Conservation (phyloP, 106 monocot genomes). For the Ottelia alismoides region DNA sequence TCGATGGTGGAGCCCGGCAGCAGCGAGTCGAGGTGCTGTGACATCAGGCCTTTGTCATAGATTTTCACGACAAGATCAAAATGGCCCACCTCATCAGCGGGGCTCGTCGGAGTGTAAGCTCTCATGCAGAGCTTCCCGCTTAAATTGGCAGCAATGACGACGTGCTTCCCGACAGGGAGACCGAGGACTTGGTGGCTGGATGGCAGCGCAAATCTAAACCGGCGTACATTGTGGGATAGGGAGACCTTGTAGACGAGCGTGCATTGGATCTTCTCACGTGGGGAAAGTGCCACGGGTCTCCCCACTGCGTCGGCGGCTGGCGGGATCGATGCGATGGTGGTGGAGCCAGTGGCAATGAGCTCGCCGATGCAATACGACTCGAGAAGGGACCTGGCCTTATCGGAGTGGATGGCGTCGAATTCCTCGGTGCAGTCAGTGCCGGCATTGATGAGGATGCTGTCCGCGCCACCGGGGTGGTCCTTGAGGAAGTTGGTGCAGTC, state of each 20-base stretch:
- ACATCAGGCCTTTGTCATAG: conserved; percentile 82
- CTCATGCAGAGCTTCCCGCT: conserved; percentile 79
- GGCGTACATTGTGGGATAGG: conserved; percentile 50
- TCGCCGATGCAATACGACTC: conserved; percentile 79
- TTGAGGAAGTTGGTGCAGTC: conserved; percentile 90
- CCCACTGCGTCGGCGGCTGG: conserved; percentile 5
- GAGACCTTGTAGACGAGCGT: conserved; percentile 41
- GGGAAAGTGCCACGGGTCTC: conserved; percentile 24
- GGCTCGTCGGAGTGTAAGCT: conserved; percentile 87
- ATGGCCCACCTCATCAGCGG: conserved; percentile 51
- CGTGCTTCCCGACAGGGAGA: conserved; percentile 76
- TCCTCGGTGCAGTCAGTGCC: conserved; percentile 93
- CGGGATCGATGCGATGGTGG: conserved; percentile 35
- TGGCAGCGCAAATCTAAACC: conserved; percentile 77
- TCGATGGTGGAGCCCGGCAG: conserved; percentile 37
- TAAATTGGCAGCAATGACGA: conserved; percentile 58
- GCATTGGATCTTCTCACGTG: conserved; percentile 57
- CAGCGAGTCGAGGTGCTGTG: conserved; percentile 70
- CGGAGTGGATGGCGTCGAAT: conserved; percentile 95
- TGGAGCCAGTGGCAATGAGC: conserved; percentile 33
- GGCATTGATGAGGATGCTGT: conserved; percentile 93
- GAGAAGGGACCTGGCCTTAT: conserved; percentile 74
- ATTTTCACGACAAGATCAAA: conserved; percentile 75
- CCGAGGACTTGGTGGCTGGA: conserved; percentile 46
- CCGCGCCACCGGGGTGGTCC: conserved; percentile 90